phyloP scores from a whole-genome alignment of 106 monocot species.

The Triglochin maritima region DNA sequence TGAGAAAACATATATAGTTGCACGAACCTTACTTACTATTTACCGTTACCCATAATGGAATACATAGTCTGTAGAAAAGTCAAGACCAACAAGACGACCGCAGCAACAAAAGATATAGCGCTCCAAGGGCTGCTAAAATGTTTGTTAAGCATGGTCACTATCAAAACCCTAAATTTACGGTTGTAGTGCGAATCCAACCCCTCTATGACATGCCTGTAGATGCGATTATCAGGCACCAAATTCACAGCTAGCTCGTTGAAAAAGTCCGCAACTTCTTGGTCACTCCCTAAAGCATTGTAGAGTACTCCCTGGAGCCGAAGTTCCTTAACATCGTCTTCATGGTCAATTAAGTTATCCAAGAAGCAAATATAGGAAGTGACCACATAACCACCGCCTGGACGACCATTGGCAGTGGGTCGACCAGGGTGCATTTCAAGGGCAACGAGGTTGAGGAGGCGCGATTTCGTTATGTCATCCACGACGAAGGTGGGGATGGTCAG shows the following conservation, averaged over 20 bases:
- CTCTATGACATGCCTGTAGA: too few species aligned
- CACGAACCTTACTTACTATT: too few species aligned
- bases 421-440: constrained; percentile 8
- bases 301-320: constrained; percentile 2
- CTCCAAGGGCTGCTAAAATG: constrained; percentile 3
- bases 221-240: not conserved
- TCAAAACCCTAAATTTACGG: too few species aligned
- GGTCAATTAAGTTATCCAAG: constrained; percentile 9
- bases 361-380: constrained; percentile 10
- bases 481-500: not conserved
- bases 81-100: not conserved
- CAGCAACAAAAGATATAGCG: constrained; percentile 2
- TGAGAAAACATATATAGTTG: too few species aligned
- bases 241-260: constrained; percentile 8
- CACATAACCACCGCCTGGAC: not conserved
- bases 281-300: constrained; percentile 7
- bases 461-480: constrained; percentile 3
- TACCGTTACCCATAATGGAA: too few species aligned
- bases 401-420: not conserved
- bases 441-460: constrained; percentile 5
- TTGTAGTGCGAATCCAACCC: too few species aligned
- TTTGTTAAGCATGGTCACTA: too few species aligned
- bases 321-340: constrained; percentile 16
- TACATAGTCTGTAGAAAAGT: constrained; percentile 3
- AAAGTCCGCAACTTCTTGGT: constrained; percentile 9